Evolutionary conservation across 2,329 filamentous ascomycete species (phyloP).

Genomic region (Pseudogymnoascus sp.): DNA sequence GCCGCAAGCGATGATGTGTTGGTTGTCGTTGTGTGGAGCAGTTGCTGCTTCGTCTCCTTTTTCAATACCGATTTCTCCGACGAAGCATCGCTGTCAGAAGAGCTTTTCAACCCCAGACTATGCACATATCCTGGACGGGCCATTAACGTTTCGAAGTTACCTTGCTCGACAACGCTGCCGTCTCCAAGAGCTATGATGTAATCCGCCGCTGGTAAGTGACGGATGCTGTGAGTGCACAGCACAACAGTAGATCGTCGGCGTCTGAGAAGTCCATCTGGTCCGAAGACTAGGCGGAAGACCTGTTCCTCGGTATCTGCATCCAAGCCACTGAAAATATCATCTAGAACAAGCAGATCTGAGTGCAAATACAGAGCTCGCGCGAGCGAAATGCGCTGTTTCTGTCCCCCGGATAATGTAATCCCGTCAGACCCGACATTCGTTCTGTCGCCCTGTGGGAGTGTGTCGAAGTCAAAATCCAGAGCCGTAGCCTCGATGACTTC

Average conservation of each 20-base stretch:
- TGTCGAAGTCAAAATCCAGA: slow-evolving; percentile 21
- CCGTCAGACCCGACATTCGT: slow-evolving; percentile 22
- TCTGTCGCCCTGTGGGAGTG: slow-evolving; percentile 20
- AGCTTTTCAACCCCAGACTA: neutral
- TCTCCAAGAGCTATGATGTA: slow-evolving; percentile 31
- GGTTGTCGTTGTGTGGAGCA: slow-evolving; percentile 5
- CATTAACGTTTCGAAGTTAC: slow-evolving; percentile 30
- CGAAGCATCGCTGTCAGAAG: slow-evolving; percentile 9
- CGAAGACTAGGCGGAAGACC: slow-evolving; percentile 17
- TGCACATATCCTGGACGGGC: slow-evolving; percentile 13
- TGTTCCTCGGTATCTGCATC: slow-evolving; percentile 21
- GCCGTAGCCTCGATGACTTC: slow-evolving; percentile 21
- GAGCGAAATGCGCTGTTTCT: slow-evolving; percentile 17
- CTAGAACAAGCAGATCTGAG: slow-evolving; percentile 16
- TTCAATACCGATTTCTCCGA: neutral
- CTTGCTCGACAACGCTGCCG: slow-evolving; percentile 31
- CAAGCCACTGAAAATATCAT: slow-evolving; percentile 23
- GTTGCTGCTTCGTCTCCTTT: slow-evolving; percentile 1
- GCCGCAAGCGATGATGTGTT: neutral
- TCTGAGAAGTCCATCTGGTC: slow-evolving; percentile 12
- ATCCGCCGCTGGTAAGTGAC: slow-evolving; percentile 29
- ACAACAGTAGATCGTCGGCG: slow-evolving; percentile 30
- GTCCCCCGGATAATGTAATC: slow-evolving; percentile 17
- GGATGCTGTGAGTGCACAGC: slow-evolving; percentile 29
- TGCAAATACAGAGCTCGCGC: slow-evolving; percentile 18